A percentile compares a stretch with the other conserved stretches of the same genome.
phyloP scores from a whole-genome alignment of 2,329 filamentous ascomycete genomes.

The Rutstroemia sydowiana region DNA sequence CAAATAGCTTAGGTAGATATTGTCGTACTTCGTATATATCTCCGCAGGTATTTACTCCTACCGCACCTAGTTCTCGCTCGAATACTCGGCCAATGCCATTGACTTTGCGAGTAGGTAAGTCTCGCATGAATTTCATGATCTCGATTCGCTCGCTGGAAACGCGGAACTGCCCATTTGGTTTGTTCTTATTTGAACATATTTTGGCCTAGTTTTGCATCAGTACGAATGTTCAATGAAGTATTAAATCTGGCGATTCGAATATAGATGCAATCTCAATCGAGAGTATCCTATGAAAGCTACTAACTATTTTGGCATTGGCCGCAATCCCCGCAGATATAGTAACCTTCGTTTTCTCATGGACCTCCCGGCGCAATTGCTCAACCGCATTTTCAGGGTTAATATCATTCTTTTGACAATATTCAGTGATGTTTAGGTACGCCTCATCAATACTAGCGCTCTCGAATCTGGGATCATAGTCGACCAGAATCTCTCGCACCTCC shows the following conservation, averaged over 20 bases:
- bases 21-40: constrained; percentile 75
- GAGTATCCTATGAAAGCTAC: no score
- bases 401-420: constrained; percentile 66
- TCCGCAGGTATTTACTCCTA: constrained; percentile 81
- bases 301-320: constrained; percentile 70
- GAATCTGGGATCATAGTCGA: constrained; percentile 82
- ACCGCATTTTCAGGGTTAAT: constrained; percentile 68
- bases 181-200: constrained; percentile 92
- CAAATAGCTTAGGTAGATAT: constrained; percentile 70
- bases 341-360: constrained; percentile 69
- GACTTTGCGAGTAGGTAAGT: constrained; percentile 79
- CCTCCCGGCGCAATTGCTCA: constrained; percentile 66
- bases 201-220: constrained; percentile 50
- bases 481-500: constrained; percentile 75
- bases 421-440: constrained; percentile 90
- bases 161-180: constrained; percentile 86
- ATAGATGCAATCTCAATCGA: no score
- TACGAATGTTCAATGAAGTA: no score
- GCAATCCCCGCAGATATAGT: constrained; percentile 94
- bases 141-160: constrained; percentile 63
- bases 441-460: constrained; percentile 95
- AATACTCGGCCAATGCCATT: constrained; percentile 94
- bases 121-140: constrained; percentile 80
- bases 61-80: constrained; percentile 80
- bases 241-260: no score